These are phyloP conservation scores for Zelonia costaricensis DNA, from an alignment of 208 protist species.

Conservation along the genomic window DNA sequence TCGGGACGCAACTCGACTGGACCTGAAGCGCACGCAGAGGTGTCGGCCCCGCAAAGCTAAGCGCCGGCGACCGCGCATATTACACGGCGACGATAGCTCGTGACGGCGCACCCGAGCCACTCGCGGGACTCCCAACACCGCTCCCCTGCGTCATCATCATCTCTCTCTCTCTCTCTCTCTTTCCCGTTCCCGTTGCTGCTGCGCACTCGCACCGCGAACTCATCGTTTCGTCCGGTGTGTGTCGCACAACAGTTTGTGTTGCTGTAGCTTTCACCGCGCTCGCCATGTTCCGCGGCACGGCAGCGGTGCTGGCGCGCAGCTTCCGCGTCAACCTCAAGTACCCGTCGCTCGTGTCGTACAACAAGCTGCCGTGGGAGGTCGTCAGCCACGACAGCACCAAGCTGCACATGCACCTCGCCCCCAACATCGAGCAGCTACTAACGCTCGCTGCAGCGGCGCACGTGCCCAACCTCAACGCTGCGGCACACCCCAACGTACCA, in stretches of 20 bases:
- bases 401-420: conserved; percentile 79
- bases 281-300: conserved; percentile 41
- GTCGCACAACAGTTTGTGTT: background rate
- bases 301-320: conserved; percentile 29
- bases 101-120: no score
- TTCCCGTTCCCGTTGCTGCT: no score
- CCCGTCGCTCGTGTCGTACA: conserved; percentile 86
- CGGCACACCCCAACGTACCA: conserved; percentile 39
- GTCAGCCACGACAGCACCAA: conserved; percentile 69
- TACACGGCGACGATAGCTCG: no score
- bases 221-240: background rate
- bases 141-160: no score
- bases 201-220: no score
- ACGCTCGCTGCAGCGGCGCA: conserved; percentile 51
- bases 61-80: no score
- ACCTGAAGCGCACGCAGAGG: no score
- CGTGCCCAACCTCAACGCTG: conserved; percentile 53
- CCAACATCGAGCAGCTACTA: conserved; percentile 86
- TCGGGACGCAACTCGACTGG: no score
- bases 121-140: no score
- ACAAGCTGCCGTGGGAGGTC: conserved; percentile 89
- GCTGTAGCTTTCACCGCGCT: background rate
- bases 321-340: conserved; percentile 85
- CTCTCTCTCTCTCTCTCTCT: no score
- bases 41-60: no score